phyloP scores from a whole-genome alignment of 192 early-diverging fungal species.

The Obelidium mucronatum region DNA sequence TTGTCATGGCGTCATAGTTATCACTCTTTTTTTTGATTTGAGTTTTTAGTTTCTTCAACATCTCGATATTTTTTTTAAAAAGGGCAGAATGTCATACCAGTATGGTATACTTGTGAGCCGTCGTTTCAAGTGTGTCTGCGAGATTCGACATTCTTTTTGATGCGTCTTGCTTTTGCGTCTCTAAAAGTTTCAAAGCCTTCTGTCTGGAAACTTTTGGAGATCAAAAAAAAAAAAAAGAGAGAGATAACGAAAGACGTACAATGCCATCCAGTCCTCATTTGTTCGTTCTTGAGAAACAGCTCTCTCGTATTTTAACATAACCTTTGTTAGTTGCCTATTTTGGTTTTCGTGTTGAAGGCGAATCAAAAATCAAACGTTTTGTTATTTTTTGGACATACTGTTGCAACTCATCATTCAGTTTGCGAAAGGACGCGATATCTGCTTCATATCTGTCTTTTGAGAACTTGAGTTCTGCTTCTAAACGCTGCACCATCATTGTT shows the following conservation, averaged over 20 bases:
- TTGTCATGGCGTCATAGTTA: not conserved
- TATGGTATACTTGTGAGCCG: conserved; percentile 7
- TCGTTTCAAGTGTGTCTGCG: conserved; percentile 9
- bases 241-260: conserved; percentile 2
- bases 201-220: conserved; percentile 8
- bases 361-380: not conserved
- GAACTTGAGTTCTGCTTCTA: not conserved
- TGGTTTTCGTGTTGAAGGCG: too few relatives aligned
- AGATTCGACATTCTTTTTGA: not conserved
- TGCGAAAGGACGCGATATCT: not conserved
- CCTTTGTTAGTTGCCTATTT: conserved; percentile 17
- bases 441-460: not conserved
- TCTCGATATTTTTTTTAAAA: too few relatives aligned
- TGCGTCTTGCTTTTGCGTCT: not conserved
- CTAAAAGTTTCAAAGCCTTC: not conserved
- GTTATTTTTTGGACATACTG: not conserved
- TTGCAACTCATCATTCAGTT: conserved; percentile 18
- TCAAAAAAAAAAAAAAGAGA: too few relatives aligned
- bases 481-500: not conserved
- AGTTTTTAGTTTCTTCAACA: too few relatives aligned
- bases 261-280: conserved; percentile 15
- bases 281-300: not conserved
- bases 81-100: not conserved
- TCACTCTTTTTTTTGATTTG: too few relatives aligned
- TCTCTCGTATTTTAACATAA: not conserved